Conservation (phyloP, 129 eudicot species). For the Pseudognaphalium luteoalbum region DNA sequence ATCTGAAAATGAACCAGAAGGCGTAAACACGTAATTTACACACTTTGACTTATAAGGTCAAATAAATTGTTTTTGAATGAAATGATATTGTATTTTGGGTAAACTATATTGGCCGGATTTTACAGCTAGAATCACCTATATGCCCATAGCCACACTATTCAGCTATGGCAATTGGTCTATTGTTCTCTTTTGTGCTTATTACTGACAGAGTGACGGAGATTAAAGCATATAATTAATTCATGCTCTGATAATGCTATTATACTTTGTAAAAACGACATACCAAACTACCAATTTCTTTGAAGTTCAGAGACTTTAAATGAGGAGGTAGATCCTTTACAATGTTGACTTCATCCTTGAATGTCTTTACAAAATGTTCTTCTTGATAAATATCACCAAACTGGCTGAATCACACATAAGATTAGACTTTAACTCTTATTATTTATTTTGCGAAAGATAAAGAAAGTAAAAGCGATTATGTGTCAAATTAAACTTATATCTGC, state of each 20-base stretch:
- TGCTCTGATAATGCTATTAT: not conserved
- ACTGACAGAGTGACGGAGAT: not conserved
- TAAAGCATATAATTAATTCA: not conserved
- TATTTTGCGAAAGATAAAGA: not conserved
- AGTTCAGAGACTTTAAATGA: constrained; percentile 57
- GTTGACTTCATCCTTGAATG: constrained; percentile 58
- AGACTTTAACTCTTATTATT: not conserved
- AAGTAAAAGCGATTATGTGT: not conserved
- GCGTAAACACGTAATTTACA: not conserved
- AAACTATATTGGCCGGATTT: not conserved
- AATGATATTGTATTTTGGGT: not conserved
- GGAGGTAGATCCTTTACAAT: constrained; percentile 77
- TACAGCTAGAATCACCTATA: not conserved
- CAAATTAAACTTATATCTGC: constrained; percentile 11
- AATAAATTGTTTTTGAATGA: not conserved
- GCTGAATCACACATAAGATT: constrained; percentile 50
- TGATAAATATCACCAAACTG: constrained; percentile 95
- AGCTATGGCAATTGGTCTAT: not conserved
- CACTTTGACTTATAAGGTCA: not conserved
- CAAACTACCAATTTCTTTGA: constrained; percentile 80
- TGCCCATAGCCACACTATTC: not conserved
- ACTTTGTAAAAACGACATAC: constrained; percentile 40
- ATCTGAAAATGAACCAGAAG: constrained; percentile 45
- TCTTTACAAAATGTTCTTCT: constrained; percentile 70
- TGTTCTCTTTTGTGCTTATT: not conserved